Conservation (phyloP, 2,329 filamentous ascomycete species). For the Colletotrichum tropicale region DNA sequence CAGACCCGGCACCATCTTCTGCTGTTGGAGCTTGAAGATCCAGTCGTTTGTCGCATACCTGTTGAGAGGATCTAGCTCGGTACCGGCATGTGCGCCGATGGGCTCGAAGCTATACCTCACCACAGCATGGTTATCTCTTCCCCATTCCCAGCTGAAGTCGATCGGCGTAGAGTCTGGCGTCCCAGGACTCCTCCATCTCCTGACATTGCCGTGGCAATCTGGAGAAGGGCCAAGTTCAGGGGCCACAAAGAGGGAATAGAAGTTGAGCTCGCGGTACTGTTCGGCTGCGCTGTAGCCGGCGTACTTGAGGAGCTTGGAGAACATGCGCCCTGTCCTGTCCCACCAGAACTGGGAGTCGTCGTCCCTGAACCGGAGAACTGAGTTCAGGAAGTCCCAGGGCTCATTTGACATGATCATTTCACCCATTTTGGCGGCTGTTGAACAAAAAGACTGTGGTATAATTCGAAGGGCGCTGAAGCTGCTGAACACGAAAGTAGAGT, state of each 20-base stretch:
- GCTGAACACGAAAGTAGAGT: background rate
- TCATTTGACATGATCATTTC: conserved; percentile 15
- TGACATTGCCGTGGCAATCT: conserved; percentile 10
- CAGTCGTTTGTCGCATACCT: conserved; percentile 12
- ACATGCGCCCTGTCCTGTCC: conserved; percentile 14
- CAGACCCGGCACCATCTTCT: conserved; percentile 6
- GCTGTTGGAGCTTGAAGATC: conserved; percentile 8
- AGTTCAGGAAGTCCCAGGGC: conserved; percentile 17
- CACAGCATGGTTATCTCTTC: background rate
- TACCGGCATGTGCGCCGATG: conserved; percentile 8
- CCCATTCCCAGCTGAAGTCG: conserved; percentile 20
- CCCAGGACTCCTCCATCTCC: conserved; percentile 10
- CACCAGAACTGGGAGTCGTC: conserved; percentile 18
- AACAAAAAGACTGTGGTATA: background rate
- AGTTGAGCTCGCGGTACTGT: conserved; percentile 16
- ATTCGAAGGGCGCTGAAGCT: background rate
- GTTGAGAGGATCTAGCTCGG: conserved; percentile 14
- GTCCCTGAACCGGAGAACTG: conserved; percentile 12
- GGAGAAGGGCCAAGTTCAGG: conserved; percentile 14
- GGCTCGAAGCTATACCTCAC: conserved; percentile 15
- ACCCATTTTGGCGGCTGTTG: background rate
- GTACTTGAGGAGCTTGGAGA: conserved; percentile 12
- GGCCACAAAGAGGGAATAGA: conserved; percentile 18
- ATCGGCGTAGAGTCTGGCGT: conserved; percentile 14
- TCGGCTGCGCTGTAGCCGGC: conserved; percentile 13